Conservation (phyloP, 345 rosid species). For the Gossypium sturtianum region DNA sequence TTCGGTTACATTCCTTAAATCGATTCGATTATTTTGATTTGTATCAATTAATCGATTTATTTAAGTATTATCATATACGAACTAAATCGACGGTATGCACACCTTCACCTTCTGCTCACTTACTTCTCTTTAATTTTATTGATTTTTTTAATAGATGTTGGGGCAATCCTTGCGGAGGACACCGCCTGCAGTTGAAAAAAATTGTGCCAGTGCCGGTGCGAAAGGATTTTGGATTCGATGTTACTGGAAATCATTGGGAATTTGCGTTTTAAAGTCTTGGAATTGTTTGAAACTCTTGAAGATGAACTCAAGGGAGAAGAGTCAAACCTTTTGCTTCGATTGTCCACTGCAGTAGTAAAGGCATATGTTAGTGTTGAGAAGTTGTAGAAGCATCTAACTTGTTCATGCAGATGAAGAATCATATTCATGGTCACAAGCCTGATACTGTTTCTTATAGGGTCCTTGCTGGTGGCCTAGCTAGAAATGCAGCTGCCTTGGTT, state of each 20-base stretch:
- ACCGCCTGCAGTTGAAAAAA: constrained; percentile 17
- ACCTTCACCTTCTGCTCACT: no score
- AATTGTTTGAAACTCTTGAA: constrained; percentile 35
- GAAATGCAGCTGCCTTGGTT: constrained; percentile 45
- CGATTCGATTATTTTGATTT: no score
- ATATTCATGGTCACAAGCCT: constrained; percentile 40
- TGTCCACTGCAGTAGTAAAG: constrained; percentile 50
- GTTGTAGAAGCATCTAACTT: constrained; percentile 38
- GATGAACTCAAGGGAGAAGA: constrained; percentile 22
- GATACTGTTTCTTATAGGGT: constrained; percentile 50
- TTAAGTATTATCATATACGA: no score
- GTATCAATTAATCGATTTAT: no score
- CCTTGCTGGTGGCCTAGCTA: constrained; percentile 47
- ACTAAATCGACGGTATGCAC: no score
- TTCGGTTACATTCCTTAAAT: no score
- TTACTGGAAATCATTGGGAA: constrained; percentile 38
- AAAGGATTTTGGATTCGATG: constrained; percentile 35
- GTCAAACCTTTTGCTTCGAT: constrained; percentile 19
- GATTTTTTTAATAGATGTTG: constrained; percentile 4
- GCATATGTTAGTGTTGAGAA: constrained; percentile 33
- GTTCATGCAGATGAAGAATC: constrained; percentile 46
- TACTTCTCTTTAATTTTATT: background rate
- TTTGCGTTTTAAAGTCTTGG: constrained; percentile 28
- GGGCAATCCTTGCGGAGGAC: background rate
- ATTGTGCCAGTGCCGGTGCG: constrained; percentile 35